Percentiles rank a stretch among this genome's conserved stretches.
These are phyloP conservation scores for Cucurbita moschata DNA, from an alignment of 306 rosid genomes.

Conservation along the genomic window DNA sequence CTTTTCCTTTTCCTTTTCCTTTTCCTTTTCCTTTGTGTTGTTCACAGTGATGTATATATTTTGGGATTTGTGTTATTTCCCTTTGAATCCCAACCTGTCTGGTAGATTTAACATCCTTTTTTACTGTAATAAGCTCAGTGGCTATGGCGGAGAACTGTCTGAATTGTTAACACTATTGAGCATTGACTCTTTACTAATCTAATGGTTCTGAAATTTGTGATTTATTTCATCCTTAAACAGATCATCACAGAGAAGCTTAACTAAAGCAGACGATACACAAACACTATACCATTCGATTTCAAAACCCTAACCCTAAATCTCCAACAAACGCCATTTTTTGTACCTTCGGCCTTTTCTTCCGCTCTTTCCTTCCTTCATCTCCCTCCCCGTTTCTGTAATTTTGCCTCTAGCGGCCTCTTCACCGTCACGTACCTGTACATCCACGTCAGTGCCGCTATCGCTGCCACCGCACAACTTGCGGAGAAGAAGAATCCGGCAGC, in stretches of 20 bases:
- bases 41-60: background rate
- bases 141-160: background rate
- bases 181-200: too few species aligned
- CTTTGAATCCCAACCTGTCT: background rate
- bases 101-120: background rate
- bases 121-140: conserved; percentile 1
- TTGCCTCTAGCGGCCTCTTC: background rate
- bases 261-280: background rate
- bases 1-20: background rate
- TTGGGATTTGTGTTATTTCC: background rate
- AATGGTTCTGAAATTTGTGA: background rate
- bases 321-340: background rate
- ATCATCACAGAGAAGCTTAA: background rate
- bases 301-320: background rate
- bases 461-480: background rate
- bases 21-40: background rate
- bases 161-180: too few species aligned
- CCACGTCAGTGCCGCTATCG: background rate
- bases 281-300: background rate
- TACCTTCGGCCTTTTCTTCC: background rate
- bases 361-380: background rate
- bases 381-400: background rate
- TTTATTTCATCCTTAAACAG: background rate
- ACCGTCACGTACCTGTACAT: background rate
- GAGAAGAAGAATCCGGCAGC: background rate